A percentile compares a stretch with the other conserved stretches of the same genome.
Conservation (phyloP, 1,284 basidiomycete species). For the Trametes polyzona region DNA sequence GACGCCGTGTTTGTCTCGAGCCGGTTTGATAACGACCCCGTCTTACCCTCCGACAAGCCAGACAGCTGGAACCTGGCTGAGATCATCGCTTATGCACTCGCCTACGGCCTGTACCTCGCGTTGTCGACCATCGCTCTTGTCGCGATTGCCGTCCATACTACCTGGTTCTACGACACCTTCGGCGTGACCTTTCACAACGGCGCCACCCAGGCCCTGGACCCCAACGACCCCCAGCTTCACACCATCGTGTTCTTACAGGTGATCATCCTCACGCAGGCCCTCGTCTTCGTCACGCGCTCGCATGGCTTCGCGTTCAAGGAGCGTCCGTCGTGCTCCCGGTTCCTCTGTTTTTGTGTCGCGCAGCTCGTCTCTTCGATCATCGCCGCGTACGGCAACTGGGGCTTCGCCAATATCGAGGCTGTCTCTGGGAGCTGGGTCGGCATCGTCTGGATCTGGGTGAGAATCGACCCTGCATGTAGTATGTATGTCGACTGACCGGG, state of each 20-base stretch:
- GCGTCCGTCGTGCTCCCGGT: conserved; percentile 87
- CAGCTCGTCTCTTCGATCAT: conserved; percentile 96
- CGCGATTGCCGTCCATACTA: conserved; percentile 84
- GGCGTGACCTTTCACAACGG: conserved; percentile 62
- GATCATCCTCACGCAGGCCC: conserved; percentile 96
- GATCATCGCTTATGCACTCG: conserved; percentile 95
- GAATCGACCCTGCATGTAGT: conserved; percentile 38
- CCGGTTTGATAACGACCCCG: conserved; percentile 94
- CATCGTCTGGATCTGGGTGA: conserved; percentile 94
- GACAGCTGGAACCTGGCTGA: conserved; percentile 97
- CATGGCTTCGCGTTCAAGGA: conserved; percentile 99
- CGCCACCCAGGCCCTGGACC: conserved; percentile 41
- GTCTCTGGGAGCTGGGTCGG: conserved; percentile 96
- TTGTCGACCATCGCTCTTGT: conserved; percentile 86
- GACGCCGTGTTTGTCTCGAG: conserved; percentile 99
- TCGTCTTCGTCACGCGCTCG: conserved; percentile 96
- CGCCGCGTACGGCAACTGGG: conserved; percentile 90
- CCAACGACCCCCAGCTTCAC: conserved; percentile 81
- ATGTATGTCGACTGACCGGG: background rate
- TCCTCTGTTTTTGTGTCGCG: conserved; percentile 90
- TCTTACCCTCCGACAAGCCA: conserved; percentile 88
- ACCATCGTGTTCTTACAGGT: conserved; percentile 89
- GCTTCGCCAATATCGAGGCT: conserved; percentile 79
- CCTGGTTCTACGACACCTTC: conserved; percentile 90
- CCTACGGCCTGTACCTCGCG: conserved; percentile 93